Base-by-base conservation (phyloP, 2,329 filamentous ascomycete species). In the Tolypocladium album region DNA sequence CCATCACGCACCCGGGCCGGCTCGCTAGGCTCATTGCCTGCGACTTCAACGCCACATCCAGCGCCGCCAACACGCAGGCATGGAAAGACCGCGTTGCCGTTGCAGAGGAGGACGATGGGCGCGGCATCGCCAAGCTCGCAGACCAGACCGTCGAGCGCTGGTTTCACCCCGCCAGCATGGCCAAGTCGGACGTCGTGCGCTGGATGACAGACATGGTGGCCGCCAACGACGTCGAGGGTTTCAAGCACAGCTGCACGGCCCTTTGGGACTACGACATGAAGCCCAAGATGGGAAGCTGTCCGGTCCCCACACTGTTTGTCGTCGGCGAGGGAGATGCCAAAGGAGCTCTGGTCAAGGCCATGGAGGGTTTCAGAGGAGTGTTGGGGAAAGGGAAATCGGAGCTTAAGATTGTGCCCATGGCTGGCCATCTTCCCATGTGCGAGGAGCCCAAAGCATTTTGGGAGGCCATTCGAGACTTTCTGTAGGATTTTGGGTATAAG, bases 341-440 rank as follows among this genome's bases (percentile, higher is more conserved):
- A 65, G 82, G 82, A 1, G 87, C 88, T 1, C 69, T 96, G 58
- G 89, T 89, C 0, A 86, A 86, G 75, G 88, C 87, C 4, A 95
- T 96, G 90, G 85, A 87, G 59, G 85, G 85, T 17, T 90, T 92
- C 80, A 84, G 80, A 59, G 78, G 73, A 0, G 70, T 76, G 22
- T 71, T 90, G 50, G 86, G 87, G 0, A 71, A 76, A 12, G 70
- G 72, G 0, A 83, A 81, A 0, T 81, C 80, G 0, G 79, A 83
- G 61, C 79, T 92, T 64, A 84, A 81, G 69, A 72, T 88, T 60
- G 82, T 95, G 12, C 82, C 88, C 0, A 76, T 80, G 11, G 85
- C 90, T 0, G 91, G 91, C 0, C 91, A 96, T 76, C 73, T 96
- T 67, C 91, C 91, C 0, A 95, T 95, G 89, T 86, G 86, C 56